phyloP scores from a whole-genome alignment of 179 eudicot genomes.

The Dionaea muscipula region DNA sequence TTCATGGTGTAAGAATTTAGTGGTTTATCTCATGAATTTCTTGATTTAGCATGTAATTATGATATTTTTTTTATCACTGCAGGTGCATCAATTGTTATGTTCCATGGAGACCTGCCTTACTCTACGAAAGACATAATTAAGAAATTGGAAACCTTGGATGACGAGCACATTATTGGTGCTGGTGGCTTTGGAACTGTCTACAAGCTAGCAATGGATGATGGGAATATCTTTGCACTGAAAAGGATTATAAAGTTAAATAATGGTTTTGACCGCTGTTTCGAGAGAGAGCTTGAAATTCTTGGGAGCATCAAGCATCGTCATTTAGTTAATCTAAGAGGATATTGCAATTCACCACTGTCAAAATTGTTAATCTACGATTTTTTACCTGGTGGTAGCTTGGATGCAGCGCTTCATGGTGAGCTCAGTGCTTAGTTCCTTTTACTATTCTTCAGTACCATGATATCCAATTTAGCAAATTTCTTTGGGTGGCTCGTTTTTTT shows the following conservation, averaged over 20 bases:
- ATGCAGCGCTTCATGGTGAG: conserved; percentile 94
- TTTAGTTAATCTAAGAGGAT: conserved; percentile 91
- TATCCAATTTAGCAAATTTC: too few species aligned
- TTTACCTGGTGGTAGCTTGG: conserved; percentile 88
- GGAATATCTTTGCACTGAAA: conserved; percentile 78
- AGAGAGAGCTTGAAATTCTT: conserved; percentile 91
- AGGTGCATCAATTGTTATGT: conserved; percentile 98
- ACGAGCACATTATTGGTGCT: conserved; percentile 79
- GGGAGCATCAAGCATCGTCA: conserved; percentile 91
- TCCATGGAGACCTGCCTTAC: conserved; percentile 96
- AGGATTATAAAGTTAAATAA: conserved; percentile 74
- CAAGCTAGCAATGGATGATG: conserved; percentile 92
- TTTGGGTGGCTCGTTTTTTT: not conserved
- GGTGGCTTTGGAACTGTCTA: conserved; percentile 98
- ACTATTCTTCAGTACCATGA: not conserved
- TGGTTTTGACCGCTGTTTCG: conserved; percentile 88
- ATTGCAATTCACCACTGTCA: conserved; percentile 84
- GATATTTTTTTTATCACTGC: conserved; percentile 16
- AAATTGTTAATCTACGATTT: conserved; percentile 82
- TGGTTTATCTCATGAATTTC: not conserved
- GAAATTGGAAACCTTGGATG: conserved; percentile 69
- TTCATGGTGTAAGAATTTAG: not conserved
- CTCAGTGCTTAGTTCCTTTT: conserved; percentile 9
- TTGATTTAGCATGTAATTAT: not conserved
- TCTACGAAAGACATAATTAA: conserved; percentile 81